Evolutionary conservation across 371 early-diverging fungal genomes (phyloP).

Genomic region (Zychaea mexicana): DNA sequence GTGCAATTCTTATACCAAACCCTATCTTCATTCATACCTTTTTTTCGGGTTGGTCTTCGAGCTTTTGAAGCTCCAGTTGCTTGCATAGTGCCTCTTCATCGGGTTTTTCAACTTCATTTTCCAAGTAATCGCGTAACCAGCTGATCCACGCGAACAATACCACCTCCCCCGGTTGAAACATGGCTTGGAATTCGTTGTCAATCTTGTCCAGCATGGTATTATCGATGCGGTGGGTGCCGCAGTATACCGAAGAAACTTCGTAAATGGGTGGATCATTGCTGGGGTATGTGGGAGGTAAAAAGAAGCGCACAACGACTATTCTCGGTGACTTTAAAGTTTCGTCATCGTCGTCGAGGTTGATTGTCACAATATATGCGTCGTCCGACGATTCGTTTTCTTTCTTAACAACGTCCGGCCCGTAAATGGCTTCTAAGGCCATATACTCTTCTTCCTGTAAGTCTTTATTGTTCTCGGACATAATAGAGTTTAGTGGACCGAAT

Average conservation of each 20-base stretch:
- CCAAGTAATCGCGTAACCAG: constrained; percentile 67
- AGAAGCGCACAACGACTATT: constrained; percentile 46
- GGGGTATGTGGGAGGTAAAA: constrained; percentile 73
- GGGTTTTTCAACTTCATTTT: constrained; percentile 32
- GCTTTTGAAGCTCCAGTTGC: background rate
- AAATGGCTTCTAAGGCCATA: constrained; percentile 45
- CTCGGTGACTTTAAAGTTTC: constrained; percentile 34
- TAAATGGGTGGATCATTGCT: constrained; percentile 65
- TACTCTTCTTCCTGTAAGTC: constrained; percentile 42
- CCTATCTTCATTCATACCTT: background rate
- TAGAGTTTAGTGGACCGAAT: too few species aligned
- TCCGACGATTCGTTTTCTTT: constrained; percentile 10
- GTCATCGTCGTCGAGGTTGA: constrained; percentile 35
- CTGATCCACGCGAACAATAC: constrained; percentile 79
- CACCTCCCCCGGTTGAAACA: constrained; percentile 71
- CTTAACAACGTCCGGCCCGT: constrained; percentile 32
- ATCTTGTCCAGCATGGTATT: constrained; percentile 46
- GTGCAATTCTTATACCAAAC: too few species aligned
- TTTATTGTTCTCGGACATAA: constrained; percentile 24
- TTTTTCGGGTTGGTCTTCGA: background rate
- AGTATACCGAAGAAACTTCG: constrained; percentile 70
- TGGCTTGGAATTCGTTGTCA: constrained; percentile 49
- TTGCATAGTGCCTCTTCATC: constrained; percentile 2
- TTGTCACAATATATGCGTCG: constrained; percentile 28
- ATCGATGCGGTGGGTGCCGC: constrained; percentile 56